Evolutionary conservation across 176 grass and related monocot species (phyloP).

Genomic region (maize (Zea mays)): DNA sequence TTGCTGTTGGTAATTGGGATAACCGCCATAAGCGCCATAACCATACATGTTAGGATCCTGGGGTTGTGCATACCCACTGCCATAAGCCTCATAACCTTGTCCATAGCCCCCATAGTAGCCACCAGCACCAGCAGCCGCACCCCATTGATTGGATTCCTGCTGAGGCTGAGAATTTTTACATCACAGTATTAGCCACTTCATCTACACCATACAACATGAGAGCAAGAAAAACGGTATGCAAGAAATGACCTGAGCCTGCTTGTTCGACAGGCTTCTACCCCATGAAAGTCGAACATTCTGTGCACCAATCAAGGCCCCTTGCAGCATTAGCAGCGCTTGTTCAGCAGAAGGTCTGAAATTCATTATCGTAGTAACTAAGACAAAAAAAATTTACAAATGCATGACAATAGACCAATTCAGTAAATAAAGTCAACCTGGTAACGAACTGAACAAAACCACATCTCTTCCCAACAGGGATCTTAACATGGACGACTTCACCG

Average conservation of each 20-base stretch:
- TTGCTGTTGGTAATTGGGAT: slow-evolving; percentile 80
- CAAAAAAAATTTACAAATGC: background rate
- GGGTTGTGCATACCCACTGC: slow-evolving; percentile 59
- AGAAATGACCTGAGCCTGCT: slow-evolving; percentile 51
- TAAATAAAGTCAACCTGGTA: slow-evolving; percentile 54
- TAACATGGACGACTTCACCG: slow-evolving; percentile 91
- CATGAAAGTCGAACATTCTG: slow-evolving; percentile 96
- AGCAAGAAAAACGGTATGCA: background rate
- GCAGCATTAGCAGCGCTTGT: slow-evolving; percentile 74
- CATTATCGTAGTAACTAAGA: slow-evolving; percentile 21
- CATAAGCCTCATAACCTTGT: slow-evolving; percentile 68
- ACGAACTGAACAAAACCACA: slow-evolving; percentile 95
- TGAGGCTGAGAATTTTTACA: slow-evolving; percentile 52
- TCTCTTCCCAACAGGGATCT: slow-evolving; percentile 92
- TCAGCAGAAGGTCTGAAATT: slow-evolving; percentile 72
- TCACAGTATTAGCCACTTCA: slow-evolving; percentile 33
- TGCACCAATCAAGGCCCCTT: slow-evolving; percentile 79
- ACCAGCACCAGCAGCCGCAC: slow-evolving; percentile 48
- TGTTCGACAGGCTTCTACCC: slow-evolving; percentile 86
- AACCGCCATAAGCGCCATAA: slow-evolving; percentile 76
- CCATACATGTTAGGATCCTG: slow-evolving; percentile 96
- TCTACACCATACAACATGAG: background rate
- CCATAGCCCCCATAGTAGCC: slow-evolving; percentile 79
- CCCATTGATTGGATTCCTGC: slow-evolving; percentile 71
- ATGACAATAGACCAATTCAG: background rate